Evolutionary conservation across 2,329 filamentous ascomycete genomes (phyloP).

Genomic region (Claviceps cyperi): DNA sequence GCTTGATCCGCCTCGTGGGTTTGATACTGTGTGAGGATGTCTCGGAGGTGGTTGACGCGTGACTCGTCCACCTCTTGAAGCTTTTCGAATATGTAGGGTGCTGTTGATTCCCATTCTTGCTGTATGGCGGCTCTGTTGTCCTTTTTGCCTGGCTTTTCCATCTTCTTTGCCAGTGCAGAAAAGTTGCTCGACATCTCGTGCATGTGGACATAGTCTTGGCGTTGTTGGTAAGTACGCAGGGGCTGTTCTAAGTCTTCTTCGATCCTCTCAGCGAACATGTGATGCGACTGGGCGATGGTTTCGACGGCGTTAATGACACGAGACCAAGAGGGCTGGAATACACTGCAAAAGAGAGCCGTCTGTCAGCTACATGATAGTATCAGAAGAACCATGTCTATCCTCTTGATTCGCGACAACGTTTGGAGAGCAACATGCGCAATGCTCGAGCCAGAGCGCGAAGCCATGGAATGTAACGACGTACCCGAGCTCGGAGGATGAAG

Average conservation of each 20-base stretch:
- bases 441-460: not conserved
- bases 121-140: slow-evolving; percentile 66
- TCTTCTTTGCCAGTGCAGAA: slow-evolving; percentile 62
- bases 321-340: slow-evolving; percentile 84
- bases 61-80: slow-evolving; percentile 84
- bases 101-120: slow-evolving; percentile 84
- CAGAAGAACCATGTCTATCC: not conserved
- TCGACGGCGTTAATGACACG: slow-evolving; percentile 71
- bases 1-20: slow-evolving; percentile 85
- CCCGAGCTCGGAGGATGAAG: slow-evolving; percentile 73
- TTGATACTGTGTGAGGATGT: slow-evolving; percentile 81
- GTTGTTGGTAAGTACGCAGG: slow-evolving; percentile 58
- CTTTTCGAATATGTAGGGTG: slow-evolving; percentile 87
- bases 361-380: slow-evolving; percentile 4
- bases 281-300: slow-evolving; percentile 69
- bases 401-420: not conserved
- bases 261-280: slow-evolving; percentile 64
- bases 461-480: slow-evolving; percentile 30
- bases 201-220: slow-evolving; percentile 70
- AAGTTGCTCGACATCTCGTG: slow-evolving; percentile 71
- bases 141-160: slow-evolving; percentile 74
- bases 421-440: not conserved
- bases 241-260: slow-evolving; percentile 79
- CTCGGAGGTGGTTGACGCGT: slow-evolving; percentile 76
- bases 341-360: slow-evolving; percentile 32